Conservation (phyloP, 345 rosid genomes). For the Lenwebbia sp. region DNA sequence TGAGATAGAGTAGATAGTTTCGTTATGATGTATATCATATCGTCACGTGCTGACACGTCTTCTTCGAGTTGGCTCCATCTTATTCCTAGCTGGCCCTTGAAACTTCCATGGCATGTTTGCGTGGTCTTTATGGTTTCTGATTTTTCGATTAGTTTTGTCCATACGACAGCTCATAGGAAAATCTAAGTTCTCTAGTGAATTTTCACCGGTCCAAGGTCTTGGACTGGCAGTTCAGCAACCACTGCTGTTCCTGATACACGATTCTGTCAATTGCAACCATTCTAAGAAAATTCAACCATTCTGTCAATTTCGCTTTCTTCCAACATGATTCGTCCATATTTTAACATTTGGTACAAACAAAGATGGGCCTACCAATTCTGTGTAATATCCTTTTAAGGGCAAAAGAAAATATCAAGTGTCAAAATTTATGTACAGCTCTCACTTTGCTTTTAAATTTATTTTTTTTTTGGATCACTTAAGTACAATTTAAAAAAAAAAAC, state of each 20-base stretch:
- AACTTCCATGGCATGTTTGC: not conserved
- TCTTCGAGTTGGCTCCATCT: not conserved
- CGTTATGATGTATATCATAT: no score
- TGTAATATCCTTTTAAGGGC: no score
- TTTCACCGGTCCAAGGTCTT: conserved; percentile 52
- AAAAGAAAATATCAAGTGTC: no score
- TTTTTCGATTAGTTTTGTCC: not conserved
- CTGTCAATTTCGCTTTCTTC: not conserved
- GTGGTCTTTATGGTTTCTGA: no score
- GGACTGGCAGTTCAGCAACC: conserved; percentile 68
- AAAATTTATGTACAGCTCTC: no score
- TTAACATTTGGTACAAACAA: not conserved
- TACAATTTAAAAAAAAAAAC: no score
- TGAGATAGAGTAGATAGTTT: no score
- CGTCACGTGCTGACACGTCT: not conserved
- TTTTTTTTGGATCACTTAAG: no score
- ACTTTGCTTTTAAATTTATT: no score
- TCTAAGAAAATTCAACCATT: not conserved
- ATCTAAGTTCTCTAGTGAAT: not conserved
- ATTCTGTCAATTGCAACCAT: no score
- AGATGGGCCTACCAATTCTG: not conserved
- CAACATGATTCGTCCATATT: not conserved
- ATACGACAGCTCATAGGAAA: not conserved
- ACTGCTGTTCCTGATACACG: no score
- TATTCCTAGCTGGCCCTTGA: not conserved